Evolutionary conservation across 1,139 yeast species (phyloP).

Genomic region (Geotrichum phurueaensis): DNA sequence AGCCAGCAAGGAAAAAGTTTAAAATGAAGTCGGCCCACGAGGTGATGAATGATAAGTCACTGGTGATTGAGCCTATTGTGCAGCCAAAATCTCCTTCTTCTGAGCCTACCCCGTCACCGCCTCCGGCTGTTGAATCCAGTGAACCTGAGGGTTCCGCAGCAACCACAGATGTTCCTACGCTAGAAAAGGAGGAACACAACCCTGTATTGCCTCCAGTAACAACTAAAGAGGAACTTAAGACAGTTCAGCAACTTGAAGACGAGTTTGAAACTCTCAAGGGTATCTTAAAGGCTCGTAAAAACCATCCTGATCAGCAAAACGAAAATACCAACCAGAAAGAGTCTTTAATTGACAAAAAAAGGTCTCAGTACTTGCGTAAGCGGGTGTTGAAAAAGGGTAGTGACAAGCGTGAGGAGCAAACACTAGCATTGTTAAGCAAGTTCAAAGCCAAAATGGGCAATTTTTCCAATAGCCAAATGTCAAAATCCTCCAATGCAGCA

Average conservation of each 20-base stretch:
- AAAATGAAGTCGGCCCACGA: constrained; percentile 15
- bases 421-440: constrained; percentile 11
- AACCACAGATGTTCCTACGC: neutral
- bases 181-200: neutral
- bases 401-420: constrained; percentile 14
- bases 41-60: constrained; percentile 7
- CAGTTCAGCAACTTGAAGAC: neutral
- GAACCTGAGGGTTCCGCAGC: neutral
- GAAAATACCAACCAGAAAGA: neutral
- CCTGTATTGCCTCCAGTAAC: neutral
- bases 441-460: constrained; percentile 10
- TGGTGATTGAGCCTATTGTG: neutral
- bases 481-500: neutral
- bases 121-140: neutral
- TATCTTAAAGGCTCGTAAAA: neutral
- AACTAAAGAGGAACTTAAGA: neutral
- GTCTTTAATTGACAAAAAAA: constrained; percentile 4
- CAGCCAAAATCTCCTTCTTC: neutral
- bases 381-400: constrained; percentile 4
- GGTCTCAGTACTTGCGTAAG: neutral
- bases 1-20: constrained; percentile 2
- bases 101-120: neutral
- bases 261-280: constrained; percentile 7
- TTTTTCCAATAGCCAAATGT: neutral
- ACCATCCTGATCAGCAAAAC: neutral